Conservation (phyloP, 2,329 filamentous ascomycete species). For the Fusarium sp. region DNA sequence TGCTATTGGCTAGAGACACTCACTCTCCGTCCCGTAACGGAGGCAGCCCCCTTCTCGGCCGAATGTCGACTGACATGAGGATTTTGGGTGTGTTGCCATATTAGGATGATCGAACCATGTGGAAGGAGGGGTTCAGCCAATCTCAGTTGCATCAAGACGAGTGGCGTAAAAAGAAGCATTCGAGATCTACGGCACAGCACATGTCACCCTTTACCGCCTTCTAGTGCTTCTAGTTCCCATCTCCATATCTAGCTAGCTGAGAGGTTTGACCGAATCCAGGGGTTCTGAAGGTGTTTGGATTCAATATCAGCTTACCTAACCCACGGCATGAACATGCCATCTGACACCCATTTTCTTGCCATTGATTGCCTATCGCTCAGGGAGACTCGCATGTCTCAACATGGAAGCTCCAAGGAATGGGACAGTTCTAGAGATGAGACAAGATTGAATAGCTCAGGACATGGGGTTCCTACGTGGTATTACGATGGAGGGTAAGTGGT, state of each 20-base stretch:
- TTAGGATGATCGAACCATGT: neutral
- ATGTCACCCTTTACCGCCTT: neutral
- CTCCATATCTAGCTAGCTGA: neutral
- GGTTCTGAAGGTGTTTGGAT: neutral
- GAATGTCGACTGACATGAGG: neutral
- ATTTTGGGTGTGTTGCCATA: neutral
- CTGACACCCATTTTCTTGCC: neutral
- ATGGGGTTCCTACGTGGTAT: neutral
- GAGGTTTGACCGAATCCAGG: neutral
- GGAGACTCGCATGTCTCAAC: neutral
- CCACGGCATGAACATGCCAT: neutral
- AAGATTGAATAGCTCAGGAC: neutral
- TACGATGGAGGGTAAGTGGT: neutral
- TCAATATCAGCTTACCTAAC: neutral
- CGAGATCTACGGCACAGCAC: neutral
- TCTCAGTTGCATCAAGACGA: neutral
- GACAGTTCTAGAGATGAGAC: neutral
- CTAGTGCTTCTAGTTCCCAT: neutral
- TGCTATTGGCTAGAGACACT: neutral
- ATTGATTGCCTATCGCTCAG: neutral
- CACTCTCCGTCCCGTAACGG: neutral
- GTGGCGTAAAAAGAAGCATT: neutral
- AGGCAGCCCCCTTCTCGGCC: neutral
- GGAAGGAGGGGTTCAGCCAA: neutral
- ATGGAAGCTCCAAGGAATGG: neutral